phyloP scores from a whole-genome alignment of 179 eudicot genomes.

The Pouteria campechiana region DNA sequence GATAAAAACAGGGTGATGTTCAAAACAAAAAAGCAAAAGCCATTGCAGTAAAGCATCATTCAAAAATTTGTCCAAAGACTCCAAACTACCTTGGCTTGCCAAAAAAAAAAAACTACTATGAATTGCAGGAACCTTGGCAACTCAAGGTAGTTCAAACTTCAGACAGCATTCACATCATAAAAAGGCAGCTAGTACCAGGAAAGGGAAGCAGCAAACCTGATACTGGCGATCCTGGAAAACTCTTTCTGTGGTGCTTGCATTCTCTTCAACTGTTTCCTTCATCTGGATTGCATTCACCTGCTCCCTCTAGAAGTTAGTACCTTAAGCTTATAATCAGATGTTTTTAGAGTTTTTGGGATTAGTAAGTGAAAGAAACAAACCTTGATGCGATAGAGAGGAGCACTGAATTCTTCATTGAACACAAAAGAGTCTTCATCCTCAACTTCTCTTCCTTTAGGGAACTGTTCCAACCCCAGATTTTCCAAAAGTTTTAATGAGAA shows the following conservation, averaged over 20 bases:
- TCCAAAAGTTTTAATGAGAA: not conserved
- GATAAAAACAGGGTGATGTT: not conserved
- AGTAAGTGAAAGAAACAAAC: slow-evolving; percentile 21
- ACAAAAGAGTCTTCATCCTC: slow-evolving; percentile 71
- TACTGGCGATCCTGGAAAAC: slow-evolving; percentile 99
- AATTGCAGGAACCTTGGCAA: too few species aligned
- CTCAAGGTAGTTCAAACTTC: too few species aligned
- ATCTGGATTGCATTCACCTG: slow-evolving; percentile 98
- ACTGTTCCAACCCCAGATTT: slow-evolving; percentile 21
- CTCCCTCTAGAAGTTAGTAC: slow-evolving; percentile 7
- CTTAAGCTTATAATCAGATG: too few species aligned
- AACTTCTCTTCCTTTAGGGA: slow-evolving; percentile 93
- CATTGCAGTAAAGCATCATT: too few species aligned
- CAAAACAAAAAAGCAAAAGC: not conserved
- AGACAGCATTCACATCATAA: not conserved
- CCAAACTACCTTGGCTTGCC: too few species aligned
- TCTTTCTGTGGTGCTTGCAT: slow-evolving; percentile 90
- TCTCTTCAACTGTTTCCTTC: slow-evolving; percentile 98
- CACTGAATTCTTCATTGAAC: slow-evolving; percentile 75
- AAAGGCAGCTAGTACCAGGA: not conserved
- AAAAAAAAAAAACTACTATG: too few species aligned
- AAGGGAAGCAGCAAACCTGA: slow-evolving; percentile 46
- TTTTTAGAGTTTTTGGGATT: too few species aligned
- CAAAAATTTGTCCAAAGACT: too few species aligned
- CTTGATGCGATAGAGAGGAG: slow-evolving; percentile 93